Percentiles rank a stretch among this genome's conserved stretches.
Conservation (phyloP, 768 basidiomycete species). For the Collybia mongolica region DNA sequence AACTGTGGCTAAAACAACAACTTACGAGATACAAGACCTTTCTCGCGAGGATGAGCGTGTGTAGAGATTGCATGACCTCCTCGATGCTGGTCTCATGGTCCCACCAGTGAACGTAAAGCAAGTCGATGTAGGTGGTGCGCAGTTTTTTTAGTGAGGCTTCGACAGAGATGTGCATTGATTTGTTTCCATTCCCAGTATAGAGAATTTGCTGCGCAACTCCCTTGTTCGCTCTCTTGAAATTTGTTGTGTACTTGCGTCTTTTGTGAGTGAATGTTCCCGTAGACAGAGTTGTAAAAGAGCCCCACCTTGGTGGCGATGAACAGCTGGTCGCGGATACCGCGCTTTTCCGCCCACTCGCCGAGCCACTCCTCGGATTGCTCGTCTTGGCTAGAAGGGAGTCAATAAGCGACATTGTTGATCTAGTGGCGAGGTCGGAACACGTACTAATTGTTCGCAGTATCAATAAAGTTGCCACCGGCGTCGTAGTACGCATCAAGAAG, state of each 20-base stretch:
- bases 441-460: slow-evolving; percentile 37
- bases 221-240: slow-evolving; percentile 11
- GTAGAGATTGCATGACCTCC: slow-evolving; percentile 56
- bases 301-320: slow-evolving; percentile 40
- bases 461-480: slow-evolving; percentile 41
- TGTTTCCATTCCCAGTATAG: slow-evolving; percentile 38
- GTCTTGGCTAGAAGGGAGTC: slow-evolving; percentile 25
- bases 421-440: not conserved
- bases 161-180: slow-evolving; percentile 38
- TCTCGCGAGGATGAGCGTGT: slow-evolving; percentile 46
- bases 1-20: not conserved
- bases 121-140: slow-evolving; percentile 38
- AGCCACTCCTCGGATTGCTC: slow-evolving; percentile 40
- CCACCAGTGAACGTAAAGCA: slow-evolving; percentile 48
- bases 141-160: slow-evolving; percentile 40
- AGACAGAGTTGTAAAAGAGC: not conserved
- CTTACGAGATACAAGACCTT: slow-evolving; percentile 47
- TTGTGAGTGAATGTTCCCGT: too few species aligned
- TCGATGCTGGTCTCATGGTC: slow-evolving; percentile 49
- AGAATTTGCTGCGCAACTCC: slow-evolving; percentile 14
- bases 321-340: slow-evolving; percentile 42
- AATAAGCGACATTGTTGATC: not conserved
- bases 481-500: slow-evolving; percentile 39
- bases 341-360: slow-evolving; percentile 44
- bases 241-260: slow-evolving; percentile 12